These are phyloP conservation scores for Chondrus crispus DNA, from an alignment of 23 red algal species.

Conservation along the genomic window DNA sequence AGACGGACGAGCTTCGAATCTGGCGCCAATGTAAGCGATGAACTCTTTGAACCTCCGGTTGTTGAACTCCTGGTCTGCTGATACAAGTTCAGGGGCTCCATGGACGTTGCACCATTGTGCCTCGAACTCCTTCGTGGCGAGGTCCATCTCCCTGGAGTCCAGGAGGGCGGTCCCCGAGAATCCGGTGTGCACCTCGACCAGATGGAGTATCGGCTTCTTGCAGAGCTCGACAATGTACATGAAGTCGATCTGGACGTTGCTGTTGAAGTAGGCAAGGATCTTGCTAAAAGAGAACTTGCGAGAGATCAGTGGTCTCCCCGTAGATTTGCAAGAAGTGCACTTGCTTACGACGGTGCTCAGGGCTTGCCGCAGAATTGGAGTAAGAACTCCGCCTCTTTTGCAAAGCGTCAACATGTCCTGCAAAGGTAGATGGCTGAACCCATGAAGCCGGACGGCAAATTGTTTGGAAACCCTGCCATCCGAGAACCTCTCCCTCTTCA, in stretches of 20 bases:
- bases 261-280: background rate
- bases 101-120: background rate
- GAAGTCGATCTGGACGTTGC: background rate
- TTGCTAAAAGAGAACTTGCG: background rate
- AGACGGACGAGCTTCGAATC: slow-evolving; percentile 13
- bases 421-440: background rate
- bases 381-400: background rate
- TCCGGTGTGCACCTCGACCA: background rate
- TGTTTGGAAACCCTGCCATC: too few species aligned
- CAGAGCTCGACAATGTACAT: background rate
- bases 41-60: background rate
- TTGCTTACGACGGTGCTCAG: background rate
- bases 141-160: background rate
- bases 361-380: background rate
- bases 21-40: background rate
- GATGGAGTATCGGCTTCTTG: background rate
- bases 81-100: background rate
- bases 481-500: too few species aligned
- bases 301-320: background rate
- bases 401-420: background rate
- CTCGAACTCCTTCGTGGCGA: background rate
- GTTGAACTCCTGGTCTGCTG: background rate
- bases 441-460: background rate
- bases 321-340: background rate
- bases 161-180: background rate